A percentile compares a stretch with the other conserved stretches of the same genome.
These are phyloP conservation scores for Cyberlindnera saturnus DNA, from an alignment of 805 yeast genomes.

Conservation along the genomic window DNA sequence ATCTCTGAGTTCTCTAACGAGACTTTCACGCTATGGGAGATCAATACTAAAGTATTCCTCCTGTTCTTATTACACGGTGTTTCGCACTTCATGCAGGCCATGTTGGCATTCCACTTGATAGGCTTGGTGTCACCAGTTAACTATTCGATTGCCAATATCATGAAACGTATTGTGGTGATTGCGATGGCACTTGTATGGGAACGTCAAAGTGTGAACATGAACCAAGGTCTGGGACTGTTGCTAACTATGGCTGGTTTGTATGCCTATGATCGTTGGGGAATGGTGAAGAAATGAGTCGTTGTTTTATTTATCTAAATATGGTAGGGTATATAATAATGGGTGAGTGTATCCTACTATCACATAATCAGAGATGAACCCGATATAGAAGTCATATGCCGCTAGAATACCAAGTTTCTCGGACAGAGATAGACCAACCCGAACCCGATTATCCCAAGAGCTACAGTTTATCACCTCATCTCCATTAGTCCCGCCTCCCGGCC, in stretches of 20 bases:
- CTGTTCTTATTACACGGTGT: slow-evolving; percentile 57
- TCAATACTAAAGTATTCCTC: slow-evolving; percentile 23
- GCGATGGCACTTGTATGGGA: slow-evolving; percentile 62
- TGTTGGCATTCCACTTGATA: slow-evolving; percentile 69
- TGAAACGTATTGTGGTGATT: slow-evolving; percentile 69
- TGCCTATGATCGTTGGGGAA: slow-evolving; percentile 68
- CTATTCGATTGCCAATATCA: slow-evolving; percentile 72
- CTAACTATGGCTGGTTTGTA: slow-evolving; percentile 59
- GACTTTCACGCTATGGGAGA: slow-evolving; percentile 24
- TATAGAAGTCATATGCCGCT: too few relatives aligned
- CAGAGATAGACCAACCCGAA: too few relatives aligned
- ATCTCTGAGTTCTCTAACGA: slow-evolving; percentile 41
- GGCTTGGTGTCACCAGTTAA: slow-evolving; percentile 71
- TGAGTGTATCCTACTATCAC: too few relatives aligned
- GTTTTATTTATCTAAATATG: neutral
- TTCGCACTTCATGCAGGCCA: slow-evolving; percentile 65
- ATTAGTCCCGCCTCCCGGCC: too few relatives aligned
- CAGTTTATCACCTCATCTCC: too few relatives aligned
- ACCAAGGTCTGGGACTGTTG: slow-evolving; percentile 47
- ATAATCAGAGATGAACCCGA: too few relatives aligned
- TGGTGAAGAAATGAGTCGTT: slow-evolving; percentile 15
- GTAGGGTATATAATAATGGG: neutral
- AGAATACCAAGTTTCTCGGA: too few relatives aligned
- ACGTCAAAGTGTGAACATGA: slow-evolving; percentile 32
- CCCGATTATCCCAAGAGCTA: too few relatives aligned